These are phyloP conservation scores for Trichomonas tenax DNA, from an alignment of 208 protist genomes.

Conservation along the genomic window DNA sequence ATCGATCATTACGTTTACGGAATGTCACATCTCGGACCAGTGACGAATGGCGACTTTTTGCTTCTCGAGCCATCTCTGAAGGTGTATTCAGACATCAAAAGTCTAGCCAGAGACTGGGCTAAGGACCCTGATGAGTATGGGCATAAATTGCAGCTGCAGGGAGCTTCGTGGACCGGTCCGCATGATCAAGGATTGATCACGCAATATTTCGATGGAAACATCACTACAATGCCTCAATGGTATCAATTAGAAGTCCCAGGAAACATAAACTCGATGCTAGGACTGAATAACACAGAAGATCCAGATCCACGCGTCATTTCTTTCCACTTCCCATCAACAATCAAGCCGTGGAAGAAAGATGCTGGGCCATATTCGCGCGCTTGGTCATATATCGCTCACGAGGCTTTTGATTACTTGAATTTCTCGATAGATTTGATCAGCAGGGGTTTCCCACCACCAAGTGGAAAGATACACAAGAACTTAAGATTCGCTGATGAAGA, in stretches of 20 bases:
- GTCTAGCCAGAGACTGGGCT: background rate
- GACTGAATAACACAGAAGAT: background rate
- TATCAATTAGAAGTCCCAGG: background rate
- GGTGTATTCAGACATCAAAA: background rate
- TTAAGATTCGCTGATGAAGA: background rate
- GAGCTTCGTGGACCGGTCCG: background rate
- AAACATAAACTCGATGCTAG: background rate
- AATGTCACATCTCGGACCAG: background rate
- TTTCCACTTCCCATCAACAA: background rate
- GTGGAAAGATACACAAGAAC: background rate
- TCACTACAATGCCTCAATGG: background rate
- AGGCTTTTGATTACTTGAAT: background rate
- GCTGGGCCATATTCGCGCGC: background rate
- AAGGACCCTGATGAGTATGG: background rate
- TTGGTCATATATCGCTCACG: background rate
- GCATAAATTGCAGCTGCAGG: background rate
- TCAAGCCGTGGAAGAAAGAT: background rate
- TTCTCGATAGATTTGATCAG: background rate
- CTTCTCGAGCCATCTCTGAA: background rate
- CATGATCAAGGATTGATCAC: background rate
- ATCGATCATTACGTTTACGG: background rate
- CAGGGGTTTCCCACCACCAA: background rate
- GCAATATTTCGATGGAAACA: background rate
- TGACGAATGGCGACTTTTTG: background rate
- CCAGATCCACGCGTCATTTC: background rate